phyloP scores from a whole-genome alignment of 2,329 filamentous ascomycete species.

The Calycina marina region DNA sequence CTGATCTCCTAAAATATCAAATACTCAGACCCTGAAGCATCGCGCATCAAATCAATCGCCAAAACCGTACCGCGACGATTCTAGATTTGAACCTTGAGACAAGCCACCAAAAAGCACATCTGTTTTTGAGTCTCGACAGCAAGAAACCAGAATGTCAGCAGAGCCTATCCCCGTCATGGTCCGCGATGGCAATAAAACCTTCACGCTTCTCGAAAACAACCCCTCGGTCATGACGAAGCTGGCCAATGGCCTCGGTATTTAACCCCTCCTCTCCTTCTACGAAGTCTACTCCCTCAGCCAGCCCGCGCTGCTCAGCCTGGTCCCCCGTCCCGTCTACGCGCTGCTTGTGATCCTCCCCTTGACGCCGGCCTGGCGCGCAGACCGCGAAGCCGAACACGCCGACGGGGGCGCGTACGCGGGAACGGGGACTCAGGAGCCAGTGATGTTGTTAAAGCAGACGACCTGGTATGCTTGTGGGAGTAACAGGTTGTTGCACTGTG shows the following conservation, averaged over 20 bases:
- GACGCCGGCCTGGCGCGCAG: constrained; percentile 61
- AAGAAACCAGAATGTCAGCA: no score
- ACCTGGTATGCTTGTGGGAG: constrained; percentile 88
- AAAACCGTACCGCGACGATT: no score
- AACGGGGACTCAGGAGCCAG: constrained; percentile 55
- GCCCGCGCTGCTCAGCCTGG: constrained; percentile 66
- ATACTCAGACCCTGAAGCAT: no score
- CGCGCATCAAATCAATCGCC: no score
- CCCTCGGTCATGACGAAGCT: constrained; percentile 78
- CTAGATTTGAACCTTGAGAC: no score
- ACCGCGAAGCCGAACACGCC: constrained; percentile 60
- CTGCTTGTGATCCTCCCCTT: constrained; percentile 88
- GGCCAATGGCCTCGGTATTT: constrained; percentile 58
- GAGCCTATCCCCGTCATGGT: constrained; percentile 7
- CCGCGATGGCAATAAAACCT: constrained; percentile 11
- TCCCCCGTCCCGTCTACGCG: constrained; percentile 77
- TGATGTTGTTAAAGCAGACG: constrained; percentile 90
- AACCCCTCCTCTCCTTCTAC: constrained; percentile 54
- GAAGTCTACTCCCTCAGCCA: constrained; percentile 90
- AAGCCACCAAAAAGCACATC: no score
- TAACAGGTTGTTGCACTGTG: constrained; percentile 75
- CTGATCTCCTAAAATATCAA: no score
- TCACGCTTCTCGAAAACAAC: constrained; percentile 34
- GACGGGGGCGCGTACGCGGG: constrained; percentile 47
- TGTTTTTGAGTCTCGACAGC: no score